These are phyloP conservation scores for Remersonia thermophila DNA, from an alignment of 2,329 filamentous ascomycete species.

Conservation along the genomic window DNA sequence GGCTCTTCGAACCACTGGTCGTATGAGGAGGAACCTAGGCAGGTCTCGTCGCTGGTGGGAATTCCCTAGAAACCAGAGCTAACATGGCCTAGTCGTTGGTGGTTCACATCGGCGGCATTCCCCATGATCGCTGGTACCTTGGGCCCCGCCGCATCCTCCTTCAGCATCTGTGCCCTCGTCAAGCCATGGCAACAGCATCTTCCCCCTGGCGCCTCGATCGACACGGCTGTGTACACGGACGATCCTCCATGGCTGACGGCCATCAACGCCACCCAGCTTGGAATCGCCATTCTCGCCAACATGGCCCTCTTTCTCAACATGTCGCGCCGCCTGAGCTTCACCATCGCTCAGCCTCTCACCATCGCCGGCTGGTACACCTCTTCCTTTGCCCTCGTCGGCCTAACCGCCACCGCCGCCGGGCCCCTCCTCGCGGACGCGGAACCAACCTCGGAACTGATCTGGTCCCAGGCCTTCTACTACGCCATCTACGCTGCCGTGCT, in stretches of 20 bases:
- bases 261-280: constrained; percentile 68
- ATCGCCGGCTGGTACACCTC: constrained; percentile 68
- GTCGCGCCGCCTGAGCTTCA: constrained; percentile 65
- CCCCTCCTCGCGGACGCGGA: constrained; percentile 31
- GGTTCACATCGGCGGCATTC: constrained; percentile 52
- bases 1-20: too few relatives aligned
- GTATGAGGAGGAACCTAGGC: too few relatives aligned
- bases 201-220: constrained; percentile 32
- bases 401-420: constrained; percentile 53
- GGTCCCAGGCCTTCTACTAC: constrained; percentile 80
- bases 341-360: constrained; percentile 69
- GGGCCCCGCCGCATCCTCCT: constrained; percentile 75
- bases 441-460: constrained; percentile 46
- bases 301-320: constrained; percentile 78
- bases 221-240: constrained; percentile 37
- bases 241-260: constrained; percentile 66
- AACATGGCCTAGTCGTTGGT: constrained; percentile 39
- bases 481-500: constrained; percentile 66
- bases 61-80: neutral
- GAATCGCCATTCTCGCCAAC: constrained; percentile 66
- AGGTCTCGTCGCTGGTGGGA: too few relatives aligned
- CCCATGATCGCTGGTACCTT: constrained; percentile 74
- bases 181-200: constrained; percentile 60
- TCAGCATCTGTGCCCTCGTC: constrained; percentile 78
- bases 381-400: constrained; percentile 51